Evolutionary conservation across 306 rosid genomes (phyloP).

Genomic region (Arachis hypogaea): DNA sequence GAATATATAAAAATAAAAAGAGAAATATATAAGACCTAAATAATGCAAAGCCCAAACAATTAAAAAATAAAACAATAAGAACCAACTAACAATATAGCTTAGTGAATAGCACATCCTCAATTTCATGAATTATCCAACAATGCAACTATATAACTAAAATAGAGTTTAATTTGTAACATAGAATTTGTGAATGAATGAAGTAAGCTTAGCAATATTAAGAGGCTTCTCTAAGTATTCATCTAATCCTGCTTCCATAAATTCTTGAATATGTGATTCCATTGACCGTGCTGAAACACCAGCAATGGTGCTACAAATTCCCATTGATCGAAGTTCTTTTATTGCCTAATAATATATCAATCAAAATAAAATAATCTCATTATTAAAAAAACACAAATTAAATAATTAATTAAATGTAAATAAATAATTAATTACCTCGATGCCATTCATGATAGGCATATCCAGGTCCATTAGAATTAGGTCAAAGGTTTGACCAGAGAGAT

Average conservation of each 20-base stretch:
- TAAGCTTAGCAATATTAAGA: conserved; percentile 50
- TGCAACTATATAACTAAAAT: no score
- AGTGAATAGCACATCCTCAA: no score
- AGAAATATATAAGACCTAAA: not conserved
- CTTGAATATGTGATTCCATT: conserved; percentile 31
- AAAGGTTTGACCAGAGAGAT: conserved; percentile 54
- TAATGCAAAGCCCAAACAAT: not conserved
- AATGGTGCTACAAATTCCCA: conserved; percentile 66
- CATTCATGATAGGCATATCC: conserved; percentile 81
- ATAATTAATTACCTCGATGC: conserved; percentile 54
- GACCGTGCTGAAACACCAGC: conserved; percentile 62
- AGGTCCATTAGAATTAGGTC: conserved; percentile 78
- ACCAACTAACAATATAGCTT: not conserved
- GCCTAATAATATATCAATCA: conserved; percentile 46
- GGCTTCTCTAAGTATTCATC: conserved; percentile 72
- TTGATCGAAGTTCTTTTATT: conserved; percentile 61
- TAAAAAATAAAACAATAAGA: not conserved
- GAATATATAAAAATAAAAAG: not conserved
- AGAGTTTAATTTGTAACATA: not conserved
- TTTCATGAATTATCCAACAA: no score
- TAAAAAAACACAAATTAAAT: not conserved
- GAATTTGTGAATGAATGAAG: conserved; percentile 49
- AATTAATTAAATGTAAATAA: not conserved
- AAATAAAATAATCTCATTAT: not conserved
- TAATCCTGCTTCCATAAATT: conserved; percentile 69